Percentiles rank a stretch among this genome's conserved stretches.
phyloP scores from a whole-genome alignment of 352 stramenopile species.

The Globisporangium canariense region DNA sequence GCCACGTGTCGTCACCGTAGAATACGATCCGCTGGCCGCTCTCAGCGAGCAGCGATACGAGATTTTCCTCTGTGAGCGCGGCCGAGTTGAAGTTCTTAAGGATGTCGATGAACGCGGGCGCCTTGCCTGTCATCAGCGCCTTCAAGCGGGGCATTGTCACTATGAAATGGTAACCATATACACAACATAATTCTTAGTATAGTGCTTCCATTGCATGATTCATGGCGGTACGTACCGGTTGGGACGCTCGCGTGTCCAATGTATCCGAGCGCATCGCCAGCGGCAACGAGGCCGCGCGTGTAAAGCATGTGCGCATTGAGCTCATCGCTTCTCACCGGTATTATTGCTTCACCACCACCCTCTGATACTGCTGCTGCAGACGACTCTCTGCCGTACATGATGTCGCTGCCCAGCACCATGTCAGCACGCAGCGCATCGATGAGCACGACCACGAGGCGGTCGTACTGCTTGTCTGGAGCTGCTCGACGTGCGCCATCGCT shows the following conservation, averaged over 20 bases:
- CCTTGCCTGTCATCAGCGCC: constrained; percentile 79
- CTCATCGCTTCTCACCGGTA: constrained; percentile 22
- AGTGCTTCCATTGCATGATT: background rate
- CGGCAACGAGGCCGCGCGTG: constrained; percentile 43
- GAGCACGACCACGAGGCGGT: constrained; percentile 82
- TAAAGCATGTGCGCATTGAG: constrained; percentile 72
- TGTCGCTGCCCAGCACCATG: constrained; percentile 75
- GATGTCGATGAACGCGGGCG: constrained; percentile 88
- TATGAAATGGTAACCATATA: background rate
- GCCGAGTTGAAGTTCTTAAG: constrained; percentile 90
- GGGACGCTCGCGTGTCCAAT: constrained; percentile 78
- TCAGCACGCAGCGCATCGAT: constrained; percentile 86
- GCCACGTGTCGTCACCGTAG: constrained; percentile 90
- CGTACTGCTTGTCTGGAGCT: constrained; percentile 35
- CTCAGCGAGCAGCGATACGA: constrained; percentile 52
- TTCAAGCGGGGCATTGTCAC: constrained; percentile 90
- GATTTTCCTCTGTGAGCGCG: constrained; percentile 68
- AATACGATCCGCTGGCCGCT: constrained; percentile 69
- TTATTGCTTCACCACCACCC: background rate
- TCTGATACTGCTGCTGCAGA: background rate
- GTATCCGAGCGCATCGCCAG: constrained; percentile 58
- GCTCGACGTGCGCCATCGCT: constrained; percentile 9
- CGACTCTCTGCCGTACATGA: constrained; percentile 29
- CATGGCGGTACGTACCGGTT: constrained; percentile 26
- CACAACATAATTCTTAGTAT: background rate